Conservation (phyloP, 495 filamentous ascomycete genomes). For the Xylaria sp. region DNA sequence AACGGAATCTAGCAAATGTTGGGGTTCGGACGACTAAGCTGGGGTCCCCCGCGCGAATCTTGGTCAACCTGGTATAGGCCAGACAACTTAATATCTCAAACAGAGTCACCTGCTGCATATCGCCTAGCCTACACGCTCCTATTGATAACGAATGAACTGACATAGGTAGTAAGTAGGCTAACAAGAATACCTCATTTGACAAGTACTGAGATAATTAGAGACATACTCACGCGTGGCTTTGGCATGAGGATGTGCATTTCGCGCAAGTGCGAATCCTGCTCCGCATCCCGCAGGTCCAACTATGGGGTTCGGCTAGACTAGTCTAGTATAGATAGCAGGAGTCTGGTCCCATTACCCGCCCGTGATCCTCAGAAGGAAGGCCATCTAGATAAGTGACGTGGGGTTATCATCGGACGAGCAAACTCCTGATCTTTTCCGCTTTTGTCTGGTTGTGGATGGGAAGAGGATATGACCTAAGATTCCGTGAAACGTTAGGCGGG, state of each 20-base stretch:
- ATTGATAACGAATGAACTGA: neutral
- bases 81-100: neutral
- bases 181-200: neutral
- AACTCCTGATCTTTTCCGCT: neutral
- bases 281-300: constrained; percentile 8
- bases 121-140: neutral
- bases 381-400: constrained; percentile 1
- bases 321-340: neutral
- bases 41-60: constrained; percentile 6
- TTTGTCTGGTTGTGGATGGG: neutral
- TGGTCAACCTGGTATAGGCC: neutral
- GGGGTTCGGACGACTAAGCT: neutral
- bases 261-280: neutral
- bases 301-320: neutral
- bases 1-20: neutral
- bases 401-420: neutral
- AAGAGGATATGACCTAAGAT: constrained; percentile 19
- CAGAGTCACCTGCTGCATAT: constrained; percentile 14
- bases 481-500: constrained; percentile 12
- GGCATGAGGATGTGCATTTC: neutral
- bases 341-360: neutral
- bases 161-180: neutral
- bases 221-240: neutral
- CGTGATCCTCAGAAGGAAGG: neutral
- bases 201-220: neutral